phyloP scores from a whole-genome alignment of 306 rosid genomes.

The Vigna radiata region DNA sequence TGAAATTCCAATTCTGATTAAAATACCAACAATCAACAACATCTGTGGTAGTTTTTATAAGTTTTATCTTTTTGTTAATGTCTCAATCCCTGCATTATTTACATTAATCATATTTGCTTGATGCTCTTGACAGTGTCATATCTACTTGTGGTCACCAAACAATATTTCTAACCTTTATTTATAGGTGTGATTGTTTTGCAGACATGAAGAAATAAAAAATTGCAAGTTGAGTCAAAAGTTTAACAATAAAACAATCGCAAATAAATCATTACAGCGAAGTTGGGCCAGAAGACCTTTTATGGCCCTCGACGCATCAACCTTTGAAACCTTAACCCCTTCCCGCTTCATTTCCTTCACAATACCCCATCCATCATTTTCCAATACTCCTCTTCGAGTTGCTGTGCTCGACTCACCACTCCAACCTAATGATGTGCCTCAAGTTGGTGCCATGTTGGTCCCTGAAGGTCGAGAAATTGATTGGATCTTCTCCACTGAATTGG shows the following conservation, averaged over 20 bases:
- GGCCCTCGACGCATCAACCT: background rate
- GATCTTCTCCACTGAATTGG: constrained; percentile 76
- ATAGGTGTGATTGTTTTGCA: background rate
- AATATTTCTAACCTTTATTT: background rate
- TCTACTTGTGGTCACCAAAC: too few species aligned
- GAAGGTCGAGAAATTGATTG: constrained; percentile 78
- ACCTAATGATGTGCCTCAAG: constrained; percentile 48
- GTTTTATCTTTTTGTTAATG: too few species aligned
- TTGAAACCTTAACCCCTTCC: background rate
- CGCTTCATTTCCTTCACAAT: background rate
- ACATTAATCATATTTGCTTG: too few species aligned
- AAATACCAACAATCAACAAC: too few species aligned
- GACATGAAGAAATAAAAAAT: background rate
- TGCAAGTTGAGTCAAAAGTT: background rate
- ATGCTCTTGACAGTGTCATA: too few species aligned
- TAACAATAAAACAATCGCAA: background rate
- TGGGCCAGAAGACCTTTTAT: background rate
- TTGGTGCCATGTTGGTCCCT: constrained; percentile 78
- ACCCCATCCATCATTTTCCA: constrained; percentile 20
- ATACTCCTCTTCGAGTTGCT: constrained; percentile 69
- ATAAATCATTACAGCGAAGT: background rate
- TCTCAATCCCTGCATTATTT: too few species aligned
- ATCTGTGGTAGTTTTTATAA: too few species aligned
- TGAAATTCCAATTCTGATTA: too few species aligned
- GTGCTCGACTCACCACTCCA: constrained; percentile 76